phyloP scores from a whole-genome alignment of 2,329 filamentous ascomycete genomes.

The Fusarium pseudonygamai region DNA sequence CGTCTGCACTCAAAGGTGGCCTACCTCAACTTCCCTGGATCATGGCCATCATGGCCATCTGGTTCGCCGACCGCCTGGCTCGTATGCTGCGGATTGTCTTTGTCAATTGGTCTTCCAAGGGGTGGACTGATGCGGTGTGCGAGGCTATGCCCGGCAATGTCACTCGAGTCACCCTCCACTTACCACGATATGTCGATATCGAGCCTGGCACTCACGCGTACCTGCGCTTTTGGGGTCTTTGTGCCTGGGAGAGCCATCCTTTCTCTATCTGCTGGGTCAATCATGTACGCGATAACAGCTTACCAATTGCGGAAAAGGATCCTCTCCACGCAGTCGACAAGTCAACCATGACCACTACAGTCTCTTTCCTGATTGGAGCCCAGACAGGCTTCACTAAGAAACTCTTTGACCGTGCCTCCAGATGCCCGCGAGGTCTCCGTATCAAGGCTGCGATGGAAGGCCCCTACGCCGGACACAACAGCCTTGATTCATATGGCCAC shows the following conservation, averaged over 20 bases:
- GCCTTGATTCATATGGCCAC: constrained; percentile 91
- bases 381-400: constrained; percentile 88
- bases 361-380: constrained; percentile 87
- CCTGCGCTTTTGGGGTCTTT: constrained; percentile 73
- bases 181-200: constrained; percentile 73
- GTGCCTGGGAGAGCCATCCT: constrained; percentile 77
- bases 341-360: constrained; percentile 59
- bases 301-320: constrained; percentile 55
- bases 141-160: constrained; percentile 76
- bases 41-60: constrained; percentile 77
- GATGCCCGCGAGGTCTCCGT: constrained; percentile 63
- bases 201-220: constrained; percentile 79
- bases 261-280: constrained; percentile 83
- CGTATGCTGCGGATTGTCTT: constrained; percentile 72
- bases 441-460: constrained; percentile 85
- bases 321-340: constrained; percentile 51
- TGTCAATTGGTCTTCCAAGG: constrained; percentile 69
- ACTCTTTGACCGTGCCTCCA: constrained; percentile 75
- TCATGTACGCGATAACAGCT: constrained; percentile 55
- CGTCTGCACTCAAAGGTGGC: constrained; percentile 70
- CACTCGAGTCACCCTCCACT: constrained; percentile 74
- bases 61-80: constrained; percentile 74
- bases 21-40: constrained; percentile 80
- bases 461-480: constrained; percentile 85
- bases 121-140: constrained; percentile 71